phyloP scores from a whole-genome alignment of 805 yeast genomes.

The Metschnikowia lachancei region DNA sequence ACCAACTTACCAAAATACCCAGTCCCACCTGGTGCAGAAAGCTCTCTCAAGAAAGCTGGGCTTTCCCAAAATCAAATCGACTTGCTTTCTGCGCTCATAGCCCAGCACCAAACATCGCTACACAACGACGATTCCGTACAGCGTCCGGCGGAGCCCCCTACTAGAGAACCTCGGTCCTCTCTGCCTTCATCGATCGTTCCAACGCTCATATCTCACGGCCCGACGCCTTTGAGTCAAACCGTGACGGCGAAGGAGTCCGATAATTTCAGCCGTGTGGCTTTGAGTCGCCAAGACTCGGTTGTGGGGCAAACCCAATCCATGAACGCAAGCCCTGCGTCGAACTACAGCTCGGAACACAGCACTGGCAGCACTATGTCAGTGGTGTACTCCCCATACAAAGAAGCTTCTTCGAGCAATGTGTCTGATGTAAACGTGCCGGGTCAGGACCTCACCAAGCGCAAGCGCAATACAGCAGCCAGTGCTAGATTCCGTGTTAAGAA shows the following conservation, averaged over 20 bases:
- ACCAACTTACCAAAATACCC: slow-evolving; percentile 54
- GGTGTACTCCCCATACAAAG: slow-evolving; percentile 1
- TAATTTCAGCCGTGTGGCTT: background rate
- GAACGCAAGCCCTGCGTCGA: slow-evolving; percentile 16
- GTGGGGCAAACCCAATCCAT: background rate
- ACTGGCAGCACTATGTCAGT: slow-evolving; percentile 13
- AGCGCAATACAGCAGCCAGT: slow-evolving; percentile 62
- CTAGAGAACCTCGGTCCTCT: background rate
- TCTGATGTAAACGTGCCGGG: background rate
- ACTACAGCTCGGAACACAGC: slow-evolving; percentile 16
- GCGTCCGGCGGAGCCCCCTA: background rate
- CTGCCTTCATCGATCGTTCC: slow-evolving; percentile 1
- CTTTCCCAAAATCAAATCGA: slow-evolving; percentile 67
- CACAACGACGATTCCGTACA: background rate
- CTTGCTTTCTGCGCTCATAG: slow-evolving; percentile 68
- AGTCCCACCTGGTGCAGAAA: slow-evolving; percentile 72
- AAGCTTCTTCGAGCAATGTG: background rate
- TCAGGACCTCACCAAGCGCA: slow-evolving; percentile 35
- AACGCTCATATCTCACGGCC: background rate
- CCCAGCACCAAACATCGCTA: slow-evolving; percentile 53
- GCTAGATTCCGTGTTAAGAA: slow-evolving; percentile 64
- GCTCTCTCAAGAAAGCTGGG: slow-evolving; percentile 63
- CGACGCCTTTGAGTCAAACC: background rate
- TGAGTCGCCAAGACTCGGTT: background rate
- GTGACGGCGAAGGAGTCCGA: background rate